These are phyloP conservation scores for Cercis canadensis DNA, from an alignment of 306 rosid genomes.

Conservation along the genomic window DNA sequence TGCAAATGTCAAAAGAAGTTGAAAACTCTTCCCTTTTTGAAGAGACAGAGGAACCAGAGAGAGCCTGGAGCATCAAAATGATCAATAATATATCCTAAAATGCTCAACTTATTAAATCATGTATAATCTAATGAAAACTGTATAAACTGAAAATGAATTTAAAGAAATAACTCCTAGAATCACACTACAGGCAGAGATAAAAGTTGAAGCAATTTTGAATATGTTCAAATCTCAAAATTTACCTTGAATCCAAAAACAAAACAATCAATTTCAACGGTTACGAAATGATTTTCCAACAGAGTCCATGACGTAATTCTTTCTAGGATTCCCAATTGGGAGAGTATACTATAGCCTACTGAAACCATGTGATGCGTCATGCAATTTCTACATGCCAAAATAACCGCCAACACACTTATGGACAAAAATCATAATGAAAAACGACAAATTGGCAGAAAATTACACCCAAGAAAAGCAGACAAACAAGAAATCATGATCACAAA, in stretches of 20 bases:
- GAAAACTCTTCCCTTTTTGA: not conserved
- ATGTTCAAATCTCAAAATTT: not conserved
- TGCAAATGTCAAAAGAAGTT: constrained; percentile 3
- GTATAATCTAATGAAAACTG: no score
- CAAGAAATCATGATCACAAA: constrained; percentile 8
- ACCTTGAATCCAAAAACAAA: not conserved
- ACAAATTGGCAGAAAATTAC: constrained; percentile 21
- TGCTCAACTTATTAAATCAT: no score
- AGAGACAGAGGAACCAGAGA: not conserved
- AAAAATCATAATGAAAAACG: constrained; percentile 5
- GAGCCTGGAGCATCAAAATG: no score
- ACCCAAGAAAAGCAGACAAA: constrained; percentile 7
- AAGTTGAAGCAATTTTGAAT: not conserved
- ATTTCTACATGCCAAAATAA: constrained; percentile 7
- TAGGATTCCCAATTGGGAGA: not conserved
- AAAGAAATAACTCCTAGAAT: constrained; percentile 8
- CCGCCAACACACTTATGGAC: not conserved
- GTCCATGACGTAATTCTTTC: not conserved
- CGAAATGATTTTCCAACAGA: not conserved
- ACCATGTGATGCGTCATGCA: constrained; percentile 34
- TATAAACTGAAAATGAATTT: not conserved
- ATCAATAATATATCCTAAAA: no score
- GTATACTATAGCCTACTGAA: not conserved
- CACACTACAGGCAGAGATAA: constrained; percentile 14
- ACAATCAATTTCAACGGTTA: constrained; percentile 1